These are phyloP conservation scores for Pleurozium schreberi DNA, from an alignment of 225 moss, liverwort and hornwort genomes.

Conservation along the genomic window DNA sequence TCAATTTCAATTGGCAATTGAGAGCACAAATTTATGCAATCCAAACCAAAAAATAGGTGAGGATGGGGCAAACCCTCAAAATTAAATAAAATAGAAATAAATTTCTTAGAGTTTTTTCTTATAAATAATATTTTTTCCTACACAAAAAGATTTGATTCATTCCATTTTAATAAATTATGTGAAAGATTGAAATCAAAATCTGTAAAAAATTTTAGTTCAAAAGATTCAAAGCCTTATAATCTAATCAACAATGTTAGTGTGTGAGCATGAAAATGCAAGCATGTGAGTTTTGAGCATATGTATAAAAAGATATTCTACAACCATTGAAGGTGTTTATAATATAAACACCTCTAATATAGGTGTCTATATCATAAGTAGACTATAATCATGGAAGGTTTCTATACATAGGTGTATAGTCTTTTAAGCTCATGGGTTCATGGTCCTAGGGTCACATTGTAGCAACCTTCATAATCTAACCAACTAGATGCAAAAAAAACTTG, in stretches of 20 bases:
- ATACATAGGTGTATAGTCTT: too few relatives aligned
- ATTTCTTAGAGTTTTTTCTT: neutral
- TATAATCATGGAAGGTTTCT: too few relatives aligned
- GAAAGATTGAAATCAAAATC: too few relatives aligned
- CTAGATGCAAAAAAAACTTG: neutral
- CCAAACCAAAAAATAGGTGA: rapidly evolving
- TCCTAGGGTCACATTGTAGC: too few relatives aligned
- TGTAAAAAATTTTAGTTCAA: neutral
- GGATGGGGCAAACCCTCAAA: rapidly evolving
- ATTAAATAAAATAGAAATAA: neutral
- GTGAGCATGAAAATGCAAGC: too few relatives aligned
- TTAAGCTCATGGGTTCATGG: too few relatives aligned
- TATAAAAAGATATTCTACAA: too few relatives aligned
- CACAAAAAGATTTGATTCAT: rapidly evolving
- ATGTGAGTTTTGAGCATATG: too few relatives aligned
- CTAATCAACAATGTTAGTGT: too few relatives aligned
- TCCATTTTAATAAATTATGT: neutral
- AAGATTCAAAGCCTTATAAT: neutral
- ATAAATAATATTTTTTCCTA: neutral
- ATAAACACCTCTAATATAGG: too few relatives aligned
- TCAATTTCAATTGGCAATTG: rapidly evolving
- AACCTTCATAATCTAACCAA: neutral
- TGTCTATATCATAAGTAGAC: too few relatives aligned
- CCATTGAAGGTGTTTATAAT: too few relatives aligned
- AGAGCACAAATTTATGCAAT: rapidly evolving